Base-by-base conservation (phyloP, 2,329 filamentous ascomycete species). In the Thielaviopsis euricoi region DNA sequence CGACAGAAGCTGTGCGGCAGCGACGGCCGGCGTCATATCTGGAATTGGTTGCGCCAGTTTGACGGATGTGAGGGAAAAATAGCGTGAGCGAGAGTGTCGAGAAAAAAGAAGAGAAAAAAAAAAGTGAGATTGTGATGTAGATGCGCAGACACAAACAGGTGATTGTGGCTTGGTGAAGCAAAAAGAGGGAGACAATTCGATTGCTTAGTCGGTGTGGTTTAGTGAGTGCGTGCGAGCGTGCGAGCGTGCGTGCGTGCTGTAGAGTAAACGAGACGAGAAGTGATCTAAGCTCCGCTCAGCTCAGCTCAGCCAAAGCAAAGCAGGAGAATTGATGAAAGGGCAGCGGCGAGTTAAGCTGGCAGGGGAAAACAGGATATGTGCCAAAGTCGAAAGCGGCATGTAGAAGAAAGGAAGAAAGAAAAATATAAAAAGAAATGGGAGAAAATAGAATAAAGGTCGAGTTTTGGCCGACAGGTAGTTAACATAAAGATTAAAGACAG, bases 1-100 rank as follows among this genome's bases (percentile, higher is more conserved):
- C 29, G 58, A 60, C n/a, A 60, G 52, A 21, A 60, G 25, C 56
- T 60, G 51, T n/a, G 58, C 58, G 12, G 58, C 58, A 37, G 56
- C 58, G 10, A 57, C 55, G 25, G 56, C 52, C 29, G 55, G 56
- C 29, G 56, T 53, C 26, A 58, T 40, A 15, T 43, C 48, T 12
- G 58, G 57, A 13, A 46, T 52, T 51, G 55, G 46, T 55, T 50
- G 55, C 46, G 58, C 46, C 58, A 60, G 56, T 9, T 46, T 55
- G 55, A 19, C 52, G 52, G 29, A 19, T 50, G 37, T 19, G 22
- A 21, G 19, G 33, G 12, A 19, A 40, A 25, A 55, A 25, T 23
- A 21, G 13, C 23, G 22, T 19, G 25, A 23, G n/a, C 40, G 33
- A 29, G 26, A 15, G 53, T 12, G 15, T 19, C 21, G 15, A 29